These are phyloP conservation scores for Dendrobium nobile DNA, from an alignment of 106 monocot species.

Conservation along the genomic window DNA sequence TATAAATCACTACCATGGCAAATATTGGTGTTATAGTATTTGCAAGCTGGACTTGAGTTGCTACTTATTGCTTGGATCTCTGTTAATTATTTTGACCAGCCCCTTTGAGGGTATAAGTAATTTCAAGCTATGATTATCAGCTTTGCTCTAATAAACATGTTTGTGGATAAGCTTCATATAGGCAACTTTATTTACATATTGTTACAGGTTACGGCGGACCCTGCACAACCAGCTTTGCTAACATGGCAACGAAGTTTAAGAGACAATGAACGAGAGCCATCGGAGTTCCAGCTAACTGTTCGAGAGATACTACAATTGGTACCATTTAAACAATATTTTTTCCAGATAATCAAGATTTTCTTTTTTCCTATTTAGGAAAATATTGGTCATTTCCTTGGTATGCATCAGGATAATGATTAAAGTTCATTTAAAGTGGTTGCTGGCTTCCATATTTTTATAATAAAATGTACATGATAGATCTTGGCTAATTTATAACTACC, in stretches of 20 bases:
- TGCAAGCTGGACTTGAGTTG: background rate
- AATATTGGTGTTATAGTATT: background rate
- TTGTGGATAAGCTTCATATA: background rate
- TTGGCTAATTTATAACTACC: background rate
- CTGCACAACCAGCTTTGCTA: constrained; percentile 25
- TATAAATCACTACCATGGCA: background rate
- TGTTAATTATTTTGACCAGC: background rate
- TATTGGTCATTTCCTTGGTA: background rate
- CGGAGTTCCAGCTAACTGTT: constrained; percentile 27
- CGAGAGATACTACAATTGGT: constrained; percentile 47
- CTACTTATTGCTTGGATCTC: background rate
- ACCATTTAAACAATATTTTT: constrained; percentile 1
- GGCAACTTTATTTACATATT: background rate
- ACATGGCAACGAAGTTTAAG: constrained; percentile 43
- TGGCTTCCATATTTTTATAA: background rate
- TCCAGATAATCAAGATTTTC: background rate
- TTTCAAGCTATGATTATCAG: background rate
- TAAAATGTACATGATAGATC: background rate
- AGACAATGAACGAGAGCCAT: constrained; percentile 17
- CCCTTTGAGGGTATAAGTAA: background rate
- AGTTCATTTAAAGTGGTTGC: background rate
- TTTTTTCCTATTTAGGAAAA: background rate
- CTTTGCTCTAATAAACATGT: background rate
- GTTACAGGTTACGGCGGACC: constrained; percentile 23
- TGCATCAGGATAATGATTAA: background rate